Evolutionary conservation across 2,329 filamentous ascomycete species (phyloP).

Genomic region (Chaetomiaceae sp.): DNA sequence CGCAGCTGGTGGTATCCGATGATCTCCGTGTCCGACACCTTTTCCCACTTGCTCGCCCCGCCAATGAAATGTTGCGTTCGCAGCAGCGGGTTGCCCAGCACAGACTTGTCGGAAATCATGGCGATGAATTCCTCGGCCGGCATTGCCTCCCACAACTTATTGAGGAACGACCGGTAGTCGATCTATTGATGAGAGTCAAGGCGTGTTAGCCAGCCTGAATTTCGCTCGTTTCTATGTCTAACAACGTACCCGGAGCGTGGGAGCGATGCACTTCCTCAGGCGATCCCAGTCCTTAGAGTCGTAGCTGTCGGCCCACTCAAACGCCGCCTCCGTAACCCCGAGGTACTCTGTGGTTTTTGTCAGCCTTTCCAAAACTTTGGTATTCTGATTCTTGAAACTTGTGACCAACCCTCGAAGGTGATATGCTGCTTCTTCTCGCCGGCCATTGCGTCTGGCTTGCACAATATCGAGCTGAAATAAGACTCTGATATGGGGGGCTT

Average conservation of each 20-base stretch:
- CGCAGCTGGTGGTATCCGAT: slow-evolving; percentile 59
- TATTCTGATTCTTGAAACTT: neutral
- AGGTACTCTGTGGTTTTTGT: slow-evolving; percentile 40
- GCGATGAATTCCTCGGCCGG: slow-evolving; percentile 56
- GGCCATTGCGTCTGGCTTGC: slow-evolving; percentile 22
- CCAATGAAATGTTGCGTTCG: slow-evolving; percentile 64
- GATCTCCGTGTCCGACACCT: slow-evolving; percentile 53
- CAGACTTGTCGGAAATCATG: slow-evolving; percentile 53
- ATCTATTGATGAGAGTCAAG: slow-evolving; percentile 42
- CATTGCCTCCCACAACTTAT: slow-evolving; percentile 59
- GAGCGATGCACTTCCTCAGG: slow-evolving; percentile 58
- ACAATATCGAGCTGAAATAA: too few relatives aligned
- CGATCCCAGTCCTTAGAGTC: slow-evolving; percentile 63
- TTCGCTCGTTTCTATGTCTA: too few relatives aligned
- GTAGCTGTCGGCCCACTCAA: slow-evolving; percentile 63
- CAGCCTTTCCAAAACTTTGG: slow-evolving; percentile 43
- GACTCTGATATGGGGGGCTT: too few relatives aligned
- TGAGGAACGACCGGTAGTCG: slow-evolving; percentile 65
- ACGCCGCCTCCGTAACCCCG: slow-evolving; percentile 46
- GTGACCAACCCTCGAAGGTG: slow-evolving; percentile 27
- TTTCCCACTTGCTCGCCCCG: slow-evolving; percentile 51
- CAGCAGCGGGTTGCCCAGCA: slow-evolving; percentile 58
- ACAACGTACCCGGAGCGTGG: slow-evolving; percentile 47
- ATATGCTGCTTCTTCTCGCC: slow-evolving; percentile 24
- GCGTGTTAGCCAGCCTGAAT: slow-evolving; percentile 6